Conservation (phyloP, 75 land plant species). For the Ceratopteris richardii region DNA sequence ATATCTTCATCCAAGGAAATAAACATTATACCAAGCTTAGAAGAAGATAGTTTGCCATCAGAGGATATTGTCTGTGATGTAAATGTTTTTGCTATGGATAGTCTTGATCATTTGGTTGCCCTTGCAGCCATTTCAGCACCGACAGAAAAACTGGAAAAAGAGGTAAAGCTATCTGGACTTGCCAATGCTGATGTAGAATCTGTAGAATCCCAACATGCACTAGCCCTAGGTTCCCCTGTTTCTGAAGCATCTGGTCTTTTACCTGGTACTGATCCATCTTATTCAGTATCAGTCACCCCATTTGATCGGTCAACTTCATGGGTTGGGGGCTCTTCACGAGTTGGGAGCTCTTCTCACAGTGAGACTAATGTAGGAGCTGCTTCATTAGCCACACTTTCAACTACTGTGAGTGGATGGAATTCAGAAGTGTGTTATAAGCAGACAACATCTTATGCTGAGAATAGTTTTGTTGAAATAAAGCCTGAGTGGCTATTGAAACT, state of each 20-base stretch:
- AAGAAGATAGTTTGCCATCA: slow-evolving; percentile 1
- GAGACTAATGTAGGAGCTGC: slow-evolving; percentile 38
- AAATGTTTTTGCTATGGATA: slow-evolving; percentile 23
- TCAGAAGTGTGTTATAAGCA: slow-evolving; percentile 27
- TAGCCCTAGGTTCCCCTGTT: slow-evolving; percentile 48
- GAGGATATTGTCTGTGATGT: slow-evolving; percentile 17
- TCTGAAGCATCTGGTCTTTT: slow-evolving; percentile 49
- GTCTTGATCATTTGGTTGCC: slow-evolving; percentile 19
- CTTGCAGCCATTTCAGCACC: slow-evolving; percentile 30
- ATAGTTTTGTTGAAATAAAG: slow-evolving; percentile 33
- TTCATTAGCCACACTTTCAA: slow-evolving; percentile 42
- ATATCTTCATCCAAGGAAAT: not conserved
- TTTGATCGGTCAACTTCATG: slow-evolving; percentile 50
- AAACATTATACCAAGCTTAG: not conserved
- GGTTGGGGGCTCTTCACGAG: slow-evolving; percentile 35
- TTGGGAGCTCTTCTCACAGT: slow-evolving; percentile 34
- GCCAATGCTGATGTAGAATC: slow-evolving; percentile 25
- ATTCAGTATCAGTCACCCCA: slow-evolving; percentile 43
- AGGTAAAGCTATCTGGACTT: not conserved
- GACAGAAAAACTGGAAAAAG: slow-evolving; percentile 14
- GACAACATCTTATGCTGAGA: slow-evolving; percentile 30
- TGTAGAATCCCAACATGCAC: slow-evolving; percentile 33
- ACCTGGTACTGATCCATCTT: slow-evolving; percentile 2
- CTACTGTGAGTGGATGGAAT: slow-evolving; percentile 37
- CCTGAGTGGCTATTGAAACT: slow-evolving; percentile 59